Evolutionary conservation across 768 basidiomycete species (phyloP), one percentile per base, ranked within the genome.

Genomic region (Pleurotus ostreatus): DNA sequence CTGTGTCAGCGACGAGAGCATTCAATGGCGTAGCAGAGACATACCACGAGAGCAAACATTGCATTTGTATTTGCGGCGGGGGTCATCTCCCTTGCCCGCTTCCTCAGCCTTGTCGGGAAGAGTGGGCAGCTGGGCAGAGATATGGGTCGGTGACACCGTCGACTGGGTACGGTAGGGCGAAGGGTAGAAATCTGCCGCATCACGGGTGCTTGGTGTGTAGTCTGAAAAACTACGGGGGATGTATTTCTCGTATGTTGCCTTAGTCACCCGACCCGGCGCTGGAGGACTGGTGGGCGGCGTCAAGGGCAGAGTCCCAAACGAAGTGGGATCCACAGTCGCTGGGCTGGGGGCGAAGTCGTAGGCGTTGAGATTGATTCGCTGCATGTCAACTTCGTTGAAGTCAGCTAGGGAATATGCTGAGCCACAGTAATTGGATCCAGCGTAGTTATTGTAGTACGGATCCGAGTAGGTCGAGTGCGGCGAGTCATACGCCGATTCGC

Each of bases 1-100:
- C 45, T 57, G 37, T 59, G 53, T 58, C 47, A 55, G 59, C 49
- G 16, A 56, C 34, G 39, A n/a, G 53, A 39, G 22, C 49, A 5
- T 43, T 9, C 41, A 15, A 12, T 55, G 41, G 44, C 26, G 13
- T 45, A 54, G 18, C 58, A 60, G 8, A 7, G 30, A 66, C 65
- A 55, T 64, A 92, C 90, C 83, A 74, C 90, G 77, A 16, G 86
- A 85, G 67, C 92, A 94, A 23, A 76, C 77, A 9, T 79, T 68
- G 64, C 92, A 94, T 63, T 82, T 85, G 67, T 92, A 92, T 64
- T 88, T 90, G 70, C 86, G 88, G 65, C 87, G 83, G 7, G 85
- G 80, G 59, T 90, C 89, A 13, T 76, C 76, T 61, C 30, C 9
- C 30, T 80, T 83, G 40, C 71, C 70, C 26, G 83, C 81, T 18